These are phyloP conservation scores for Cutaneotrichosporon cutaneum DNA, from an alignment of 1,284 basidiomycete genomes.

Conservation along the genomic window DNA sequence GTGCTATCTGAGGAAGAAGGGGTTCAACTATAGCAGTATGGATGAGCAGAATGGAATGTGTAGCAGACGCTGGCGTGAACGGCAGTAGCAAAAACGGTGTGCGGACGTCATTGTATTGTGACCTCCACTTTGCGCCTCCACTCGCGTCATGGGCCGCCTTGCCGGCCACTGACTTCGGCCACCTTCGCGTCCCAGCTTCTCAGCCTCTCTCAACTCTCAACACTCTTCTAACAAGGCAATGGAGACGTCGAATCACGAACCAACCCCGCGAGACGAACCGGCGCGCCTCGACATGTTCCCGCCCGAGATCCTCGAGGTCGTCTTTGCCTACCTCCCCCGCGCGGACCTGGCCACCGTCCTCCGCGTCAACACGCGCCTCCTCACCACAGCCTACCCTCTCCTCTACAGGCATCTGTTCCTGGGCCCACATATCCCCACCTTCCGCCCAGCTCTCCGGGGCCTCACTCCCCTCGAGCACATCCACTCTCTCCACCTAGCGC, in stretches of 20 bases:
- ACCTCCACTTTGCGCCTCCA: slow-evolving; percentile 1
- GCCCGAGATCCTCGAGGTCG: slow-evolving; percentile 8
- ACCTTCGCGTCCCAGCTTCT: not conserved
- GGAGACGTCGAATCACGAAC: not conserved
- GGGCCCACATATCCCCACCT: not conserved
- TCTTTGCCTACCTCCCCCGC: slow-evolving; percentile 4
- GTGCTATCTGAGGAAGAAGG: not conserved
- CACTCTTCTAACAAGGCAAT: not conserved
- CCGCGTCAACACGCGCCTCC: not conserved
- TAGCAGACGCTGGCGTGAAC: too few relatives aligned
- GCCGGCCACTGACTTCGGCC: not conserved
- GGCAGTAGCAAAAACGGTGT: too few relatives aligned
- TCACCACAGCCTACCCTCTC: not conserved
- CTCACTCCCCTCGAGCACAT: not conserved
- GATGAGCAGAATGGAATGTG: slow-evolving; percentile 5
- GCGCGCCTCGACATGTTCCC: slow-evolving; percentile 7
- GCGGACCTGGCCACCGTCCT: not conserved
- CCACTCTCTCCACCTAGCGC: not conserved
- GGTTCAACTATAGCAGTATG: slow-evolving; percentile 4
- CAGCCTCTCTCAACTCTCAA: not conserved
- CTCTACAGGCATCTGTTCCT: not conserved
- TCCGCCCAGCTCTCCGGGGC: not conserved
- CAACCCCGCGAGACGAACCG: not conserved
- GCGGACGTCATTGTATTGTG: not conserved
- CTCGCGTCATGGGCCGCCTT: not conserved